These are phyloP conservation scores for Cucurbita argyrosperma DNA, from an alignment of 306 rosid species.

Conservation along the genomic window DNA sequence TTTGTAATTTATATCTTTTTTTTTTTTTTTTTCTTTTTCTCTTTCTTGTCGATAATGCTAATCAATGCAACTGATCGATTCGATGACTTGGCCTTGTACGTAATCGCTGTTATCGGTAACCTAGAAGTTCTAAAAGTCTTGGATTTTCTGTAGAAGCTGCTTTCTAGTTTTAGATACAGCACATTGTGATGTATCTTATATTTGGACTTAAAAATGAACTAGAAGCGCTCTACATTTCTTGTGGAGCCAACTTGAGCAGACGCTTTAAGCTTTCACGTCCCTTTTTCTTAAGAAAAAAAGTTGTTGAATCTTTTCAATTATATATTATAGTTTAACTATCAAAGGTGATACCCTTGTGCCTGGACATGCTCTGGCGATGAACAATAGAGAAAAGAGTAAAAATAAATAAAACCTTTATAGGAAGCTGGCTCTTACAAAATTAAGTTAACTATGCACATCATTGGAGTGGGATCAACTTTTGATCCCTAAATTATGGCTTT, in stretches of 20 bases:
- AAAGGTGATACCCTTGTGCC: neutral
- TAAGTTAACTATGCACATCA: neutral
- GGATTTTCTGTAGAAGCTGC: neutral
- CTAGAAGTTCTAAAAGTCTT: neutral
- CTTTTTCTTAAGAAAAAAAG: neutral
- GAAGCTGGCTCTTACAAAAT: neutral
- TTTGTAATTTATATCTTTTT: neutral
- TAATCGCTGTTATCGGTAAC: neutral
- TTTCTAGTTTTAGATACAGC: neutral
- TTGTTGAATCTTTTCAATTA: neutral
- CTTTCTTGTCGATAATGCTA: slow-evolving; percentile 4
- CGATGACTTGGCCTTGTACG: neutral
- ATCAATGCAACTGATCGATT: slow-evolving; percentile 1
- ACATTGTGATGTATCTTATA: neutral
- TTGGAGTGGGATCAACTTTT: neutral
- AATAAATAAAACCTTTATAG: neutral
- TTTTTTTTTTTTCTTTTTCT: neutral
- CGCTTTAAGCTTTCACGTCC: neutral
- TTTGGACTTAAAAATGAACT: neutral
- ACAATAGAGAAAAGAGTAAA: neutral
- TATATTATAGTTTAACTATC: neutral
- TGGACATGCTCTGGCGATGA: neutral
- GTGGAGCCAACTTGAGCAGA: neutral
- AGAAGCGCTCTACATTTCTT: neutral
- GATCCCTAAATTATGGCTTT: neutral